A percentile compares a stretch with the other conserved stretches of the same genome.
These are phyloP conservation scores for Ceratopteris richardii DNA, from an alignment of 75 land plant genomes.

Conservation along the genomic window DNA sequence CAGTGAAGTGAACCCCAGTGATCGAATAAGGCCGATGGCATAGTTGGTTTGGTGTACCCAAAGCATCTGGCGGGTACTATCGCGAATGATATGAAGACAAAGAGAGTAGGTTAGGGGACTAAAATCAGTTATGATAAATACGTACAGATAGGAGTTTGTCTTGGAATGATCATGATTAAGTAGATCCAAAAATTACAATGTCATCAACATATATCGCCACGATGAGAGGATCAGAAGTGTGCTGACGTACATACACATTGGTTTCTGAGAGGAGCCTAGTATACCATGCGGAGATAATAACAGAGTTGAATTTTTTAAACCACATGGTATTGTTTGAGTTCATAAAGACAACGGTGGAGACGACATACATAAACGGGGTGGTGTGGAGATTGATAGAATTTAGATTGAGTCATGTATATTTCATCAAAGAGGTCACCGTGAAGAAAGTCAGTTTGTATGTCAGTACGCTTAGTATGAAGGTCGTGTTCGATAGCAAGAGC, in stretches of 20 bases:
- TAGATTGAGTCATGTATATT: conserved; percentile 12
- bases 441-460: conserved; percentile 11
- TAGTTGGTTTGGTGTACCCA: conserved; percentile 22
- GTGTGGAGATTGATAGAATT: not conserved
- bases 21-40: conserved; percentile 14
- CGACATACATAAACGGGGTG: not conserved
- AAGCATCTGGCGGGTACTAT: conserved; percentile 13
- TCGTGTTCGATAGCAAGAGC: conserved; percentile 15
- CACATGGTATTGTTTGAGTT: no score
- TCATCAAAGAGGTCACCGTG: conserved; percentile 7
- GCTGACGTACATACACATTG: not conserved
- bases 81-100: conserved; percentile 13
- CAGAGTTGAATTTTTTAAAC: not conserved
- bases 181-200: conserved; percentile 12
- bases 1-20: conserved; percentile 5
- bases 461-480: conserved; percentile 13
- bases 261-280: not conserved
- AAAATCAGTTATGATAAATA: conserved; percentile 26
- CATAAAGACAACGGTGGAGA: not conserved
- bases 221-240: conserved; percentile 8
- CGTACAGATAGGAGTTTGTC: not conserved
- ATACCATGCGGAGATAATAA: not conserved
- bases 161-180: conserved; percentile 9
- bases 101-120: conserved; percentile 15
- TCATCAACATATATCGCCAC: conserved; percentile 34